Percentiles rank a stretch among this genome's conserved stretches.
Conservation (phyloP, 345 rosid genomes). For the Salix caprea region DNA sequence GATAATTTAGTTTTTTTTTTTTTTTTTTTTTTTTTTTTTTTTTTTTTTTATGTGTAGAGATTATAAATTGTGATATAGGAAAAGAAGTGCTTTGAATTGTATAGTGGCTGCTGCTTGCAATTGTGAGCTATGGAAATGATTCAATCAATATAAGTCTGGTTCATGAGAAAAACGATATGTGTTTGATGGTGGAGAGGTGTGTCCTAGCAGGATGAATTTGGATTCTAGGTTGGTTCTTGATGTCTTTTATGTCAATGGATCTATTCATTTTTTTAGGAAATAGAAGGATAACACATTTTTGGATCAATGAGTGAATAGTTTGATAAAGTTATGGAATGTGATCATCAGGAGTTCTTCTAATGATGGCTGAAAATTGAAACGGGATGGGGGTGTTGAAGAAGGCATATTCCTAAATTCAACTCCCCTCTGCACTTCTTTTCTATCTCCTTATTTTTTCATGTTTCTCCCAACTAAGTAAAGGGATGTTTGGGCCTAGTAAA, state of each 20-base stretch:
- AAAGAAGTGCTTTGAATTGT: background rate
- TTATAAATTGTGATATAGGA: background rate
- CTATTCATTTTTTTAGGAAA: background rate
- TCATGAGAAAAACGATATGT: background rate
- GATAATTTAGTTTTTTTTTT: background rate
- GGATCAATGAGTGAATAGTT: background rate
- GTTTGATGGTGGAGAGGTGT: background rate
- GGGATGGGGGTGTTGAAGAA: too few species aligned
- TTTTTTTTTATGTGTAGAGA: background rate
- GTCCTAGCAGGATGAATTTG: background rate
- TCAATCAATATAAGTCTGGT: background rate
- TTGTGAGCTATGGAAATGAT: background rate
- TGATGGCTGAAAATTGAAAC: too few species aligned
- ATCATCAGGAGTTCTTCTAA: background rate
- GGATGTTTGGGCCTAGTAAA: background rate
- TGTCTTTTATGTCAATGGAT: background rate
- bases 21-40: too few species aligned
- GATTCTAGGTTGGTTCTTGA: background rate
- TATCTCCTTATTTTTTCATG: background rate
- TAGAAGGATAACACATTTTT: background rate
- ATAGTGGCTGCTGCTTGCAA: background rate
- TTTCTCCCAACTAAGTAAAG: background rate
- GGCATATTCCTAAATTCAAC: too few species aligned
- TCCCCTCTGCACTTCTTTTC: background rate
- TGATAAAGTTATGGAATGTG: background rate